Conservation (phyloP, 2,329 filamentous ascomycete genomes). For the Botrytis tulipae region DNA sequence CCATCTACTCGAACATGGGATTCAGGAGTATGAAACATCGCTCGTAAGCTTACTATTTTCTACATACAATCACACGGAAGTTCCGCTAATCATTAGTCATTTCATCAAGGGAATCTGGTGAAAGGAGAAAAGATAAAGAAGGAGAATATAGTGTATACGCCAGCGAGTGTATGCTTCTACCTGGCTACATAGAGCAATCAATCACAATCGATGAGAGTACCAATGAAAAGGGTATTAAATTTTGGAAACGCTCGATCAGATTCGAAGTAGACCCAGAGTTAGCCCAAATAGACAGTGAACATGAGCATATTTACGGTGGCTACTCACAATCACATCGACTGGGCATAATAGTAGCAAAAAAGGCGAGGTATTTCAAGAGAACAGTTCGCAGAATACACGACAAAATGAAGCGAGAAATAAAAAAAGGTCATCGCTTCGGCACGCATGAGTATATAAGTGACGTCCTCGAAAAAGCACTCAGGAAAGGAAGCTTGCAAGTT, state of each 20-base stretch:
- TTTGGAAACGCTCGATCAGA: background rate
- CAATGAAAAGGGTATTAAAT: background rate
- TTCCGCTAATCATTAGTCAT: background rate
- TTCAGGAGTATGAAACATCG: background rate
- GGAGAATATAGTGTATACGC: background rate
- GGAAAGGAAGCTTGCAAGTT: background rate
- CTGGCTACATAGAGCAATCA: background rate
- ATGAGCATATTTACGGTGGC: background rate
- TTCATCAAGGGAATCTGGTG: background rate
- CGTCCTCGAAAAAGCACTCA: background rate
- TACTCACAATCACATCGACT: conserved; percentile 5
- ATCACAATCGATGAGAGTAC: background rate
- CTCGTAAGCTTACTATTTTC: background rate
- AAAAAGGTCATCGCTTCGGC: background rate
- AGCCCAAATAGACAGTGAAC: background rate
- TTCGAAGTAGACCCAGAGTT: background rate
- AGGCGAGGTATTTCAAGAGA: background rate
- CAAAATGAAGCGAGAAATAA: background rate
- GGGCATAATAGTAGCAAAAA: background rate
- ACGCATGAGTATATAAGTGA: background rate
- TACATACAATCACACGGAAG: background rate
- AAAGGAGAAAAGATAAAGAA: background rate
- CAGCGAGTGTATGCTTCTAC: background rate
- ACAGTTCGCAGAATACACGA: background rate
- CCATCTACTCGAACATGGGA: background rate